These are phyloP conservation scores for Croton laevigatus DNA, from an alignment of 441 rosid species.

Conservation along the genomic window DNA sequence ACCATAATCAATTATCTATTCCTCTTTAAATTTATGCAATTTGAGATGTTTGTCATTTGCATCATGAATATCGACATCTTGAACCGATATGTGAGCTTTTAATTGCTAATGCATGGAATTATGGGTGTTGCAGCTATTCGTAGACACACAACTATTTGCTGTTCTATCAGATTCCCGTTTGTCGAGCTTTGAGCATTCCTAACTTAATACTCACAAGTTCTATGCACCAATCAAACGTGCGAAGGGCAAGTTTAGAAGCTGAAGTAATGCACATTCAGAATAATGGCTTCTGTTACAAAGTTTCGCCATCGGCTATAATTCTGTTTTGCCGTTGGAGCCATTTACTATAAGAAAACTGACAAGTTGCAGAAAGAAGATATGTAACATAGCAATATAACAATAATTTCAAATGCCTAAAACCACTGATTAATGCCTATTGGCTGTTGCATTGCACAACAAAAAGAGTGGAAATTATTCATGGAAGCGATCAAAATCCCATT, in stretches of 20 bases:
- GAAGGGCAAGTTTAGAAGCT: conserved; percentile 7
- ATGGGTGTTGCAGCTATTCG: conserved; percentile 55
- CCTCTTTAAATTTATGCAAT: background rate
- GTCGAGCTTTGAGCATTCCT: conserved; percentile 71
- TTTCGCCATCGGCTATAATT: background rate
- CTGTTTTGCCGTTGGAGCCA: conserved; percentile 9
- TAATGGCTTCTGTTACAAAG: background rate
- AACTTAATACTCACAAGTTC: conserved; percentile 17
- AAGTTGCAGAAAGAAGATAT: conserved; percentile 12
- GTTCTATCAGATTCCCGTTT: conserved; percentile 75
- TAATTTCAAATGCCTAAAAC: background rate
- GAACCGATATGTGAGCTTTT: background rate
- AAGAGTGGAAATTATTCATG: background rate
- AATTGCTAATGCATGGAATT: conserved; percentile 8
- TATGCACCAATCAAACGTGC: conserved; percentile 10
- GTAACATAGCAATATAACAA: conserved; percentile 18
- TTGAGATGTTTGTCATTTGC: background rate
- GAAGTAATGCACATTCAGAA: conserved; percentile 13
- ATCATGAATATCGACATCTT: background rate
- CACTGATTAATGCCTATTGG: conserved; percentile 8
- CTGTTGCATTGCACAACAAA: conserved; percentile 8
- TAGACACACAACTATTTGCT: conserved; percentile 90
- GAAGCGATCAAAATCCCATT: conserved; percentile 28
- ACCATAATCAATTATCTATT: background rate
- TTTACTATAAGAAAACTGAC: conserved; percentile 3